A percentile compares a stretch with the other conserved stretches of the same genome.
Conservation (phyloP, 352 stramenopile species). For the Phytophthora meadii region DNA sequence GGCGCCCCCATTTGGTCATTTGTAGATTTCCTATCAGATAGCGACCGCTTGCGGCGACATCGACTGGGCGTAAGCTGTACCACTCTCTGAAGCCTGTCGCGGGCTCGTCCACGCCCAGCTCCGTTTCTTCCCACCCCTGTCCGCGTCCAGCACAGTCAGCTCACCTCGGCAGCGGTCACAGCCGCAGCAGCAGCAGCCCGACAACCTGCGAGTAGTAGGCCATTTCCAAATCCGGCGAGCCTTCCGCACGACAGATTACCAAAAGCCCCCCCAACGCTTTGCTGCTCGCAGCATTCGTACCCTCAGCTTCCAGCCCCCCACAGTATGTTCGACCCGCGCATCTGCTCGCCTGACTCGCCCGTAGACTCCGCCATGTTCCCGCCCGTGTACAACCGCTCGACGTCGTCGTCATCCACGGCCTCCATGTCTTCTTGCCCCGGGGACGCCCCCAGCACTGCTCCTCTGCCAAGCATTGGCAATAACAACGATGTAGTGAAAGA, state of each 20-base stretch:
- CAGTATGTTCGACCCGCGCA: constrained; percentile 41
- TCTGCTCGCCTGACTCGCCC: constrained; percentile 57
- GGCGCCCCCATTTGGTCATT: constrained; percentile 24
- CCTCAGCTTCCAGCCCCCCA: constrained; percentile 5
- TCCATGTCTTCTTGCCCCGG: constrained; percentile 27
- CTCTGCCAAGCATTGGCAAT: constrained; percentile 5
- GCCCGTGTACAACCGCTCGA: constrained; percentile 56
- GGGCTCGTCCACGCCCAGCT: constrained; percentile 28
- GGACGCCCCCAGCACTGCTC: constrained; percentile 9
- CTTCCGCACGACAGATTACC: constrained; percentile 49
- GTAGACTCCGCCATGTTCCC: constrained; percentile 82
- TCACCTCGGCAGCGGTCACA: constrained; percentile 16
- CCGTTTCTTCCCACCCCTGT: constrained; percentile 29
- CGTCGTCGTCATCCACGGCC: constrained; percentile 38
- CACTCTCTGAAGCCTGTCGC: constrained; percentile 30
- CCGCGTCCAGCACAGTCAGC: constrained; percentile 25
- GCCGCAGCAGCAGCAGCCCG: not conserved
- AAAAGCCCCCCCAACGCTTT: constrained; percentile 42
- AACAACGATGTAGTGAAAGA: constrained; percentile 22
- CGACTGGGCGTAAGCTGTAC: constrained; percentile 14
- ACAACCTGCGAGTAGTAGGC: not conserved
- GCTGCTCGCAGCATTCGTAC: constrained; percentile 46
- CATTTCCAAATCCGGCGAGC: constrained; percentile 58
- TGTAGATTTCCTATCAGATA: constrained; percentile 26
- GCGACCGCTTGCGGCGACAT: constrained; percentile 25